phyloP scores from a whole-genome alignment of 371 early-diverging fungal genomes.

The Apophysomyces sp. region DNA sequence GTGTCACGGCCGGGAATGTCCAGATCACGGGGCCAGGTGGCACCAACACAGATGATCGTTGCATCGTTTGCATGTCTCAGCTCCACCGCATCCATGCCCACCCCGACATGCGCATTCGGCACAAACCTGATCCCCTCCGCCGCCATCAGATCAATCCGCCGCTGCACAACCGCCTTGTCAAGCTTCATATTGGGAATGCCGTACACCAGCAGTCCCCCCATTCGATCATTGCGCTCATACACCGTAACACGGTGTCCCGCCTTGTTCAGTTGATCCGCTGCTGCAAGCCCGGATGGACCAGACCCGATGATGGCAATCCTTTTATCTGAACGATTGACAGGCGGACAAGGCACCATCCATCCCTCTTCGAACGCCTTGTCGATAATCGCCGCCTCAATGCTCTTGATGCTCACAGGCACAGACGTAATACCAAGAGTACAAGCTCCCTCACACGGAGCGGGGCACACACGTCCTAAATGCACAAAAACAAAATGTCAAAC shows the following conservation, averaged over 20 bases:
- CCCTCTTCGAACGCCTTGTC: slow-evolving; percentile 94
- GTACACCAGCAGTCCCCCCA: slow-evolving; percentile 96
- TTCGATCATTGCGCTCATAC: slow-evolving; percentile 94
- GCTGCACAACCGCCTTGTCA: slow-evolving; percentile 90
- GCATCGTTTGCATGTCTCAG: slow-evolving; percentile 76
- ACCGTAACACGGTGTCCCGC: slow-evolving; percentile 94
- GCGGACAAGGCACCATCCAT: slow-evolving; percentile 90
- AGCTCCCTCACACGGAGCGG: slow-evolving; percentile 85
- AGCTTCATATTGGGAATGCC: slow-evolving; percentile 99
- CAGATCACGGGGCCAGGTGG: slow-evolving; percentile 96
- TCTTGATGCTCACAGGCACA: slow-evolving; percentile 93
- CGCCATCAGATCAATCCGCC: slow-evolving; percentile 89
- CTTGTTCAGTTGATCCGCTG: slow-evolving; percentile 96
- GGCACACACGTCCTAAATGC: slow-evolving; percentile 79
- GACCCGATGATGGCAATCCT: slow-evolving; percentile 90
- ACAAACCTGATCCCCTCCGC: slow-evolving; percentile 91
- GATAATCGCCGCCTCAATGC: slow-evolving; percentile 95
- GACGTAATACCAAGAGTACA: slow-evolving; percentile 78
- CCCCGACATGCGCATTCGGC: slow-evolving; percentile 82
- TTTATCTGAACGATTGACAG: slow-evolving; percentile 80
- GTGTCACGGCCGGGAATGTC: slow-evolving; percentile 83
- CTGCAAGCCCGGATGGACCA: slow-evolving; percentile 96
- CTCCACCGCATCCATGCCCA: slow-evolving; percentile 47
- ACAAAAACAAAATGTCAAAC: slow-evolving; percentile 62
- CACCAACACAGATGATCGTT: slow-evolving; percentile 88